Evolutionary conservation across 208 protist genomes (phyloP).

Genomic region (Novymonas esmeraldas): DNA sequence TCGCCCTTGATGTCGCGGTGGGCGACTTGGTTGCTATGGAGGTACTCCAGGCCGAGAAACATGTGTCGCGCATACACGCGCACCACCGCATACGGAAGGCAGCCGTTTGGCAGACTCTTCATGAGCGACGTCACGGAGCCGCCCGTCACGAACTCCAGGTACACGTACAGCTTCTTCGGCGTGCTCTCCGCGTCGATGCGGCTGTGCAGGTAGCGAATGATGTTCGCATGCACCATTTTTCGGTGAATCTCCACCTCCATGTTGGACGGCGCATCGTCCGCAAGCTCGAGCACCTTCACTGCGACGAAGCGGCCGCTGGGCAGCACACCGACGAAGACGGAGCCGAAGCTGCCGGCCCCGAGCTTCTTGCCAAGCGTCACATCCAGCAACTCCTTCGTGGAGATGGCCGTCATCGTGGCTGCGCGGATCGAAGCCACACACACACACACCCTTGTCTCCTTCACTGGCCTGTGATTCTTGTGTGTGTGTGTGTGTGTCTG

Average conservation of each 20-base stretch:
- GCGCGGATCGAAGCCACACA: no score
- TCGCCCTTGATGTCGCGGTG: conserved; percentile 93
- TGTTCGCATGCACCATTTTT: conserved; percentile 91
- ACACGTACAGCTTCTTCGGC: conserved; percentile 88
- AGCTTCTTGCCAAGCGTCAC: conserved; percentile 90
- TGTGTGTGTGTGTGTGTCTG: no score
- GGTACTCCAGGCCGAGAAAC: conserved; percentile 85
- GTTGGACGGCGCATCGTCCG: conserved; percentile 80
- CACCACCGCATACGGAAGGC: conserved; percentile 77
- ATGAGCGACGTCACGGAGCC: conserved; percentile 91
- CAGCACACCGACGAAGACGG: conserved; percentile 88
- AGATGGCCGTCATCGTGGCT: conserved; percentile 45
- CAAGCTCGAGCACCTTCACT: conserved; percentile 88
- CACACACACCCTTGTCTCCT: no score
- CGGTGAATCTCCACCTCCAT: conserved; percentile 92
- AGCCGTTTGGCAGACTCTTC: conserved; percentile 81
- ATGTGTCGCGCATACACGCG: conserved; percentile 88
- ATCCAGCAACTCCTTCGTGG: conserved; percentile 68
- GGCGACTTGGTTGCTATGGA: conserved; percentile 89
- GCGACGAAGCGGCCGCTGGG: conserved; percentile 89
- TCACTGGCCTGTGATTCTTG: no score
- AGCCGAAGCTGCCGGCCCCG: conserved; percentile 89
- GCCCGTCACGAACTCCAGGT: conserved; percentile 92
- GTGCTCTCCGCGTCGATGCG: conserved; percentile 77
- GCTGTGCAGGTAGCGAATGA: conserved; percentile 91